These are phyloP conservation scores for Cymodocea nodosa DNA, from an alignment of 116 monocot genomes.

Conservation along the genomic window DNA sequence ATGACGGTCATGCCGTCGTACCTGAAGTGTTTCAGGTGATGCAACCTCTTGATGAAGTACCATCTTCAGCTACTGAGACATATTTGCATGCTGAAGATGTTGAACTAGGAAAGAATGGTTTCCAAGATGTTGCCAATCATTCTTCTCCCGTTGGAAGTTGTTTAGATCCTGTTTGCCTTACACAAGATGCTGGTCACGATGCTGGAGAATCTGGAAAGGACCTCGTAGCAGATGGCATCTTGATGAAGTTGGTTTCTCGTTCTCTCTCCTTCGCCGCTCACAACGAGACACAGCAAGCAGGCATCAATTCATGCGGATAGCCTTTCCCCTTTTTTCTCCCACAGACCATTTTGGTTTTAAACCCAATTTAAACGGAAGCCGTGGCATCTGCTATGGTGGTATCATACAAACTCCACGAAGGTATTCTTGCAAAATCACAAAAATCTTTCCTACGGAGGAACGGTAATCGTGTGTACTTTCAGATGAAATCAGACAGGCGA, in stretches of 20 bases:
- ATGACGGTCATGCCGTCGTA: not conserved
- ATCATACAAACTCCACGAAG: not conserved
- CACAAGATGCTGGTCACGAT: not conserved
- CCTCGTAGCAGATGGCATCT: not conserved
- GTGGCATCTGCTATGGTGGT: not conserved
- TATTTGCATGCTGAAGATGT: not conserved
- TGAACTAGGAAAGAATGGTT: not conserved
- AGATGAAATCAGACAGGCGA: not conserved
- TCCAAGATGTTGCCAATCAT: not conserved
- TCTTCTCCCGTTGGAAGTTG: conserved; percentile 4
- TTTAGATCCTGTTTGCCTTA: not conserved
- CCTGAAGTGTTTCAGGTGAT: conserved; percentile 3
- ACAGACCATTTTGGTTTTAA: conserved; percentile 1
- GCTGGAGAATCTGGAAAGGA: not conserved
- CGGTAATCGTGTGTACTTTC: too few relatives aligned
- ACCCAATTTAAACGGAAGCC: not conserved
- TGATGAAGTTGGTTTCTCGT: conserved; percentile 7
- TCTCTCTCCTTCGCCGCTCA: not conserved
- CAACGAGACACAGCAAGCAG: not conserved
- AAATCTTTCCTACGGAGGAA: too few relatives aligned
- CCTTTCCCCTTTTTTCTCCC: not conserved
- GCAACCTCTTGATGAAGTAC: not conserved
- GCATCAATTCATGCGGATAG: not conserved
- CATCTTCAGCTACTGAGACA: not conserved
- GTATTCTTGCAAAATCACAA: not conserved